Conservation (phyloP, 2,329 filamentous ascomycete species). For the Phyllosticta paracitricarpa region DNA sequence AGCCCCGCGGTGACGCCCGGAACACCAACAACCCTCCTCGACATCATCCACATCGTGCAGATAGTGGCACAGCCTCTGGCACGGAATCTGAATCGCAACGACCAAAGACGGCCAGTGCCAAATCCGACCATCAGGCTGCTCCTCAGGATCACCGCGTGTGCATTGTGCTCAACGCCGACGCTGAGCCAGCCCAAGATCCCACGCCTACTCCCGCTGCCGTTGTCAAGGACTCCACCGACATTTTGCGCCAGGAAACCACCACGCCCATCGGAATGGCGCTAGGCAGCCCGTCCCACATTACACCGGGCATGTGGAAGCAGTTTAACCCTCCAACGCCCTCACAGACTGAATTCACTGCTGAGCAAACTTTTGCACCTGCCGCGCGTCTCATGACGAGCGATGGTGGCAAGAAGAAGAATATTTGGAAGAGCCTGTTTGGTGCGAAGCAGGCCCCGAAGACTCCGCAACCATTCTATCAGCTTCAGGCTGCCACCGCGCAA, state of each 20-base stretch:
- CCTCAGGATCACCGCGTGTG: constrained; percentile 28
- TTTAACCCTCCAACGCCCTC: constrained; percentile 12
- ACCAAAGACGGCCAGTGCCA: constrained; percentile 26
- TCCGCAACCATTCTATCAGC: constrained; percentile 27
- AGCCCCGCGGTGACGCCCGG: neutral
- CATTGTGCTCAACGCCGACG: constrained; percentile 14
- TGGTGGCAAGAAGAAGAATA: constrained; percentile 24
- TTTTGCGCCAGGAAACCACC: constrained; percentile 14
- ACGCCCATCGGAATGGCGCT: constrained; percentile 30
- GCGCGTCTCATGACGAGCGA: constrained; percentile 8
- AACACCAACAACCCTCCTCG: neutral
- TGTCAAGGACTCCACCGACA: constrained; percentile 22
- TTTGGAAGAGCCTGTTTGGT: constrained; percentile 30
- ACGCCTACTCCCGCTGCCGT: constrained; percentile 20
- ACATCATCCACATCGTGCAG: constrained; percentile 3
- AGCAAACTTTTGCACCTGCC: neutral
- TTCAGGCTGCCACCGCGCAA: constrained; percentile 17
- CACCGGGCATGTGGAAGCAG: constrained; percentile 17
- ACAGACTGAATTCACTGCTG: neutral
- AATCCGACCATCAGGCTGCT: constrained; percentile 22
- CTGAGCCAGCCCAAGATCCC: constrained; percentile 18
- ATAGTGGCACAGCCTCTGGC: constrained; percentile 22
- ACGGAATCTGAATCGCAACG: constrained; percentile 25
- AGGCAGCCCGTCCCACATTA: constrained; percentile 26
- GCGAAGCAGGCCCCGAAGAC: constrained; percentile 19